Evolutionary conservation across 2,329 filamentous ascomycete species (phyloP), one percentile per base, ranked within the genome.

Genomic region (Diaporthe humulicola): DNA sequence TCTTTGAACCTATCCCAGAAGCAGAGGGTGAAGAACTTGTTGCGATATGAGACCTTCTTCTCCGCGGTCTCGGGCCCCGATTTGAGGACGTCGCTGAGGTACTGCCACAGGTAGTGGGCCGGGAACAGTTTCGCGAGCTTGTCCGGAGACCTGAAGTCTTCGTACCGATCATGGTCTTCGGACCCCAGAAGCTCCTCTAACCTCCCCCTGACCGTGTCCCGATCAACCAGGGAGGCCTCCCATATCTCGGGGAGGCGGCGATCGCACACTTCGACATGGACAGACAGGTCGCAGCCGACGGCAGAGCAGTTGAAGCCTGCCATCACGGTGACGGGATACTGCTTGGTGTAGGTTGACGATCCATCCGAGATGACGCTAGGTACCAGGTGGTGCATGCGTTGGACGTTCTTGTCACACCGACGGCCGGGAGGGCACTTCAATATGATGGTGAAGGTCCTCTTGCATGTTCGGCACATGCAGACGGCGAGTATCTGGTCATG

Each of bases 131-230:
- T 75, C 14, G 52, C 45, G 12, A 71, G 66, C 38, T 70, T 75
- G 17, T 76, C 75, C 30, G 54, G 42, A 19, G 86, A 81, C 2
- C 83, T 81, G 1, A 87, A 82, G 28, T 85, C 84, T 5, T 83
- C 80, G 76, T 88, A 91, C 10, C 90, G 84, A 0, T 82, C 82
- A 0, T 88, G 87, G 42, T 91, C 88, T 10, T 85, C 78, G 40
- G 82, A 80, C 40, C 84, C 83, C 1, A 87, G 86, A 1, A 79
- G 70, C 1, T 80, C 42, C 6, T 71, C 78, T 4, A 90, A 79
- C 42, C 86, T 85, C 36, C 81, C 76, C 22, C 78, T 78, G 56
- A 90, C 87, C 50, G 88, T 82, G 2, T 84, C 79, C 25, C 85
- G 81, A 76, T 91, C 88, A 6, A 81, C 80, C 19, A 92, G 80